Evolutionary conservation across 1,284 basidiomycete genomes (phyloP).

Genomic region (Erythrobasidium hasegawianum): DNA sequence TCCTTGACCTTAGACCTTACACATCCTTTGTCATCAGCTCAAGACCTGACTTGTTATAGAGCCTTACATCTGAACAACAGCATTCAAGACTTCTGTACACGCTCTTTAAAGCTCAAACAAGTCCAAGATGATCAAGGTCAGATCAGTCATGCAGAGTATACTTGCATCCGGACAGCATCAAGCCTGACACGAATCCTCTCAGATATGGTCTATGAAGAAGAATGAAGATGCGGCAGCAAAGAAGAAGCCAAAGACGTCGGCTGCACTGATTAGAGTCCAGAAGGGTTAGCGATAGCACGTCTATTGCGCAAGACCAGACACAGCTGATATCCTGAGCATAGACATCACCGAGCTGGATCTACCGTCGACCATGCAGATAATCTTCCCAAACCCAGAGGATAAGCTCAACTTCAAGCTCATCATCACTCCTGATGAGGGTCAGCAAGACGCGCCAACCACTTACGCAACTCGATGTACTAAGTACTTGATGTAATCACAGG

Average conservation of each 20-base stretch:
- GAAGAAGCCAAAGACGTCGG: constrained; percentile 94
- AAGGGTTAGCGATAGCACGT: constrained; percentile 74
- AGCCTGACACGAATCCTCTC: neutral
- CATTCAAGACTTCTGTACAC: too few relatives aligned
- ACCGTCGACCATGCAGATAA: constrained; percentile 90
- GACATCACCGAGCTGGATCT: constrained; percentile 96
- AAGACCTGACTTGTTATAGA: too few relatives aligned
- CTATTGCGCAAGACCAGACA: neutral
- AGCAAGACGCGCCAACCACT: constrained; percentile 21
- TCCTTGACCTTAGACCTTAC: too few relatives aligned
- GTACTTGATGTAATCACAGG: constrained; percentile 57
- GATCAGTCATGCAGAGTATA: neutral
- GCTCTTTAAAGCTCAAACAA: neutral
- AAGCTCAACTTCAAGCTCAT: constrained; percentile 93
- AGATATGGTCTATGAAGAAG: constrained; percentile 99
- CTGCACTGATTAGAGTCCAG: constrained; percentile 95
- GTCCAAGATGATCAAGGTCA: neutral
- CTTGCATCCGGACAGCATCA: neutral
- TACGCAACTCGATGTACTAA: neutral
- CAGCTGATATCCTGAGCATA: constrained; percentile 48
- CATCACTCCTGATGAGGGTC: constrained; percentile 95
- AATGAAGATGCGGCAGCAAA: constrained; percentile 86
- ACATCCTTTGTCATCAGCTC: too few relatives aligned
- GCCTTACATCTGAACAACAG: too few relatives aligned
- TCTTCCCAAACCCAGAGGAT: constrained; percentile 86